Evolutionary conservation across 495 filamentous ascomycete genomes (phyloP).

Genomic region (Aspergillus diversus): DNA sequence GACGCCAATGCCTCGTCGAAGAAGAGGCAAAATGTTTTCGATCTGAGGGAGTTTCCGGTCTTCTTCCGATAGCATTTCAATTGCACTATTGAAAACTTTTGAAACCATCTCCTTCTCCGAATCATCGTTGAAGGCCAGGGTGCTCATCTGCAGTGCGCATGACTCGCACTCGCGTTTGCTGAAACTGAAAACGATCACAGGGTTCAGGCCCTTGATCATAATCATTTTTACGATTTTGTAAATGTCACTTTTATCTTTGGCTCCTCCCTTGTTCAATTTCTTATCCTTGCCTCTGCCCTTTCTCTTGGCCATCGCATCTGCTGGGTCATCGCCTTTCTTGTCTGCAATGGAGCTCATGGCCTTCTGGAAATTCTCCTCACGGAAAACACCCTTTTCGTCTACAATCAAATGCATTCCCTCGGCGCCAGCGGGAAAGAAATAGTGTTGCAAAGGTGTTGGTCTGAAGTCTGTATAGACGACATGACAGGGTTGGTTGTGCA

Average conservation of each 20-base stretch:
- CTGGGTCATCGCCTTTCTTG: constrained; percentile 81
- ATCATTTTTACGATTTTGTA: constrained; percentile 99
- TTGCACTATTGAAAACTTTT: constrained; percentile 90
- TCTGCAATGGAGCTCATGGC: constrained; percentile 90
- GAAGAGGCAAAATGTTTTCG: constrained; percentile 82
- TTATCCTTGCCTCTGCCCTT: constrained; percentile 91
- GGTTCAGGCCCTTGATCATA: constrained; percentile 92
- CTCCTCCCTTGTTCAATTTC: constrained; percentile 83
- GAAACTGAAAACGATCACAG: constrained; percentile 99
- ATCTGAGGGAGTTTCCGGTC: constrained; percentile 89
- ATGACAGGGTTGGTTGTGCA: constrained; percentile 94
- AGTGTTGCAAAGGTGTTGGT: constrained; percentile 94
- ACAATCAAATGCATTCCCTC: constrained; percentile 95
- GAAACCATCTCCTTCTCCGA: constrained; percentile 92
- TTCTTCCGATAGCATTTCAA: constrained; percentile 87
- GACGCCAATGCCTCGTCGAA: constrained; percentile 91
- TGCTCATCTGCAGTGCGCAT: constrained; percentile 80
- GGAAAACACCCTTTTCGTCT: constrained; percentile 92
- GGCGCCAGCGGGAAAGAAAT: constrained; percentile 92
- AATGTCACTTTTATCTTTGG: constrained; percentile 77
- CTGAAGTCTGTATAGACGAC: constrained; percentile 98
- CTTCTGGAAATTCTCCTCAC: constrained; percentile 95
- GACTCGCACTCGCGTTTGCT: constrained; percentile 95
- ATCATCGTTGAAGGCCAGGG: constrained; percentile 94
- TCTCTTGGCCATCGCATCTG: constrained; percentile 73